A percentile compares a stretch with the other conserved stretches of the same genome.
phyloP scores from a whole-genome alignment of 1,284 basidiomycete genomes.

The Irpex sp. region DNA sequence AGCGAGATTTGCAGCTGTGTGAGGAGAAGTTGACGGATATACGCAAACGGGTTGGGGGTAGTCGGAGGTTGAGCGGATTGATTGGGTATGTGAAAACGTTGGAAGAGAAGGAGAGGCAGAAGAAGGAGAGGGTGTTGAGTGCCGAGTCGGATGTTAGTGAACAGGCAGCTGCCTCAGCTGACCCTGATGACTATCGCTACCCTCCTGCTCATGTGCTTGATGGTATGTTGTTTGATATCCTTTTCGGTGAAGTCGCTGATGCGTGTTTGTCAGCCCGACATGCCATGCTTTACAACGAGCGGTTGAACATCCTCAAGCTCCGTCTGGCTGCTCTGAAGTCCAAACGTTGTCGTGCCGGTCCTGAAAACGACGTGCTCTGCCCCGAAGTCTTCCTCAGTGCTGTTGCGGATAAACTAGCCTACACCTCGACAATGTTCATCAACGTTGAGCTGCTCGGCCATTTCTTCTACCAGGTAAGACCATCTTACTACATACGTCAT shows the following conservation, averaged over 20 bases:
- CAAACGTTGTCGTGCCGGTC: slow-evolving; percentile 82
- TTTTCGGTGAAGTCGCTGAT: slow-evolving; percentile 3
- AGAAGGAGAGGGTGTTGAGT: slow-evolving; percentile 42
- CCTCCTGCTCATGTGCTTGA: slow-evolving; percentile 88
- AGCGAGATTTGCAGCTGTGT: slow-evolving; percentile 82
- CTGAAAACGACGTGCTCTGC: slow-evolving; percentile 84
- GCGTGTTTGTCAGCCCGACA: slow-evolving; percentile 64
- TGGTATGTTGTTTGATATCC: slow-evolving; percentile 46
- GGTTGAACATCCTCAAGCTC: slow-evolving; percentile 78
- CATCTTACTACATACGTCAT: not conserved
- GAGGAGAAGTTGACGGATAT: slow-evolving; percentile 86
- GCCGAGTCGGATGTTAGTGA: slow-evolving; percentile 41
- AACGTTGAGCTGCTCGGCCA: slow-evolving; percentile 96
- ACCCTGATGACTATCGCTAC: slow-evolving; percentile 60
- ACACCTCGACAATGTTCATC: slow-evolving; percentile 97
- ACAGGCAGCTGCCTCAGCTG: slow-evolving; percentile 41
- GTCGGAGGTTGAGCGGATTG: slow-evolving; percentile 71
- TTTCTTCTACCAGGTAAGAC: slow-evolving; percentile 89
- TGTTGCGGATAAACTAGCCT: slow-evolving; percentile 94
- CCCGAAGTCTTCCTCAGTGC: slow-evolving; percentile 97
- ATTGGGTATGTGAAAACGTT: slow-evolving; percentile 79
- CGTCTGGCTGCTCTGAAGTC: slow-evolving; percentile 82
- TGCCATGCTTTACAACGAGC: slow-evolving; percentile 82
- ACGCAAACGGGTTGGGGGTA: slow-evolving; percentile 79
- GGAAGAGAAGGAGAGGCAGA: slow-evolving; percentile 79